Conservation (phyloP, 192 early-diverging fungal species). For the Backusella circina region DNA sequence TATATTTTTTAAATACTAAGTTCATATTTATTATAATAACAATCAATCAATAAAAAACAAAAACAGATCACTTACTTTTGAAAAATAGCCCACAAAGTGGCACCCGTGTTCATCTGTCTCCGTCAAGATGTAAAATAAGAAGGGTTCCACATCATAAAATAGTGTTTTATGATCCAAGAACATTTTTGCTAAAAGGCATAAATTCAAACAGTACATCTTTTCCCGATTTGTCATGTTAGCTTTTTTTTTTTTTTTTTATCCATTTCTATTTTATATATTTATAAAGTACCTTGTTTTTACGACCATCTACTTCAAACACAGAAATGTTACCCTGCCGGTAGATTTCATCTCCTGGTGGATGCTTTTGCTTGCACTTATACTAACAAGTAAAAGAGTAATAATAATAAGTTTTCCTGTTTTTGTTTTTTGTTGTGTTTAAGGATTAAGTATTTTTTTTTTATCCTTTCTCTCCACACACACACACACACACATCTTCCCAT, state of each 20-base stretch:
- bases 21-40: background rate
- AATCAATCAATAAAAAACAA: background rate
- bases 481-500: background rate
- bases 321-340: conserved; percentile 85
- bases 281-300: conserved; percentile 80
- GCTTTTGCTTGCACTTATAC: conserved; percentile 70
- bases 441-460: background rate
- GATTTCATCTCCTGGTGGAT: conserved; percentile 97
- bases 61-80: conserved; percentile 64
- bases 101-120: conserved; percentile 71
- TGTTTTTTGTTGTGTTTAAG: background rate
- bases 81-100: conserved; percentile 97
- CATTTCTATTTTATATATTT: too few relatives aligned
- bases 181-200: conserved; percentile 94
- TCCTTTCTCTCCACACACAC: background rate
- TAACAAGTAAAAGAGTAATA: conserved; percentile 17
- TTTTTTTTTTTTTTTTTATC: background rate
- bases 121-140: conserved; percentile 93
- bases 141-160: conserved; percentile 97
- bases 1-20: background rate
- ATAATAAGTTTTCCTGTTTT: background rate
- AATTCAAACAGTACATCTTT: conserved; percentile 92
- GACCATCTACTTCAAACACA: conserved; percentile 97
- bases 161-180: conserved; percentile 98
- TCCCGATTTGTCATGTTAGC: background rate